Evolutionary conservation across 73 alveolate genomes (phyloP).

Genomic region (Uronychia binucleata): DNA sequence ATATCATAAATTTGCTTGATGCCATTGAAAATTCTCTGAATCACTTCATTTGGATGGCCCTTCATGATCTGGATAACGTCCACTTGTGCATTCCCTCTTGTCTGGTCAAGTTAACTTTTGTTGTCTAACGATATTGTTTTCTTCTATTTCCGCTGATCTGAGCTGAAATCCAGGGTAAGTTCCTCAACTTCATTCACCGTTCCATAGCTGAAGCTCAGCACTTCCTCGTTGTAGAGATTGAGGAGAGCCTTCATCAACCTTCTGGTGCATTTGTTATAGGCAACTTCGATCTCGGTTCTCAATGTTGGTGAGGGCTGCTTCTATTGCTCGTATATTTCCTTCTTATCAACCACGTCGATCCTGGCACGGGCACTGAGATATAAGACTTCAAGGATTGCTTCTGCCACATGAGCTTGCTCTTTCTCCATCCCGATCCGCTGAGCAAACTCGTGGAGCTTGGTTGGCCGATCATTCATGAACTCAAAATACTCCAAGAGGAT

Average conservation of each 20-base stretch:
- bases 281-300: too few relatives aligned
- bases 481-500: conserved; percentile 1
- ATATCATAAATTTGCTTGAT: not conserved
- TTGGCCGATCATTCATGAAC: not conserved
- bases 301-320: too few relatives aligned
- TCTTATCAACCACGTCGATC: too few relatives aligned
- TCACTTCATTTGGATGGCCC: not conserved
- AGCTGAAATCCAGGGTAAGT: not conserved
- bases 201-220: not conserved
- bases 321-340: too few relatives aligned
- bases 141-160: not conserved
- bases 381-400: too few relatives aligned
- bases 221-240: not conserved
- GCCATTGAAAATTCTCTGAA: not conserved
- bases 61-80: not conserved
- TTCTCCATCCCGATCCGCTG: too few relatives aligned
- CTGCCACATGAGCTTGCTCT: too few relatives aligned
- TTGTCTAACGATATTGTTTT: not conserved
- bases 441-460: too few relatives aligned
- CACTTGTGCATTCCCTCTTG: not conserved
- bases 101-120: not conserved
- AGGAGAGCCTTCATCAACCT: not conserved
- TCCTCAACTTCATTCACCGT: not conserved
- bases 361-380: too few relatives aligned
- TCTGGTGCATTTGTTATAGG: too few relatives aligned